Evolutionary conservation across 208 protist species (phyloP), one percentile per base, ranked within the genome.

Genomic region (Leishmania gerbilli): DNA sequence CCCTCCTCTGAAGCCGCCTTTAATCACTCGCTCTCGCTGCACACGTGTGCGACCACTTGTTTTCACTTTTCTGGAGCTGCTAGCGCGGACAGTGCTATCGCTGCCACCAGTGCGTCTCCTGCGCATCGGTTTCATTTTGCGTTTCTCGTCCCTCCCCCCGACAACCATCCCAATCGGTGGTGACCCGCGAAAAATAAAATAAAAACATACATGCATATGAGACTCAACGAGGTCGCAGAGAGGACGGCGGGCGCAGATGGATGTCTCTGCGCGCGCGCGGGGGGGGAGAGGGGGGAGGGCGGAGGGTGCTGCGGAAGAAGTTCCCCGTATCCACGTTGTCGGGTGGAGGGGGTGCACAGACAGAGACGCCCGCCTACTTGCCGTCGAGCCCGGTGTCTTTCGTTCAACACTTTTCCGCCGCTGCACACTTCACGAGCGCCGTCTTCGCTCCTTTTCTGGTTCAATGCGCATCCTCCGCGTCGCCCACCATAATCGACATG

Each of bases 401-500:
- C 40, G 7, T 53, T n/a, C 45, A 51, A 45, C 11, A 53, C 9
- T 2, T 31, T 74, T 55, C 6, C 9, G 17, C 19, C 34, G 19
- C 72, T 58, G 72, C 53, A 21, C 15, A 17, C 51, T 40, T 17
- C 56, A 60, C 55, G n/a, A n/a, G 49, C 2, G 37, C 3, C 13
- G 21, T 49, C 40, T 27, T 51, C 6, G 9, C 40, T 13, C 40
- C 42, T 6, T 3, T 3, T 9, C 42, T 31, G 37, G 21, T 2
- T 77, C 55, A 62, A 42, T 6, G 15, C 4, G 37, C 13, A 3
- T 79, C 76, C 19, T 68, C 72, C 21, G 64, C 76, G 11, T 82
- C 40, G 7, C 74, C 19, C 34, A 96, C 74, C 78, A 97, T 93
- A 34, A 93, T 55, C 0, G 87, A 81, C 27, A 92, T 90, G 34